Evolutionary conservation across 192 early-diverging fungal genomes (phyloP), one percentile per base, ranked within the genome.

Genomic region (Chytriomyces sp.): DNA sequence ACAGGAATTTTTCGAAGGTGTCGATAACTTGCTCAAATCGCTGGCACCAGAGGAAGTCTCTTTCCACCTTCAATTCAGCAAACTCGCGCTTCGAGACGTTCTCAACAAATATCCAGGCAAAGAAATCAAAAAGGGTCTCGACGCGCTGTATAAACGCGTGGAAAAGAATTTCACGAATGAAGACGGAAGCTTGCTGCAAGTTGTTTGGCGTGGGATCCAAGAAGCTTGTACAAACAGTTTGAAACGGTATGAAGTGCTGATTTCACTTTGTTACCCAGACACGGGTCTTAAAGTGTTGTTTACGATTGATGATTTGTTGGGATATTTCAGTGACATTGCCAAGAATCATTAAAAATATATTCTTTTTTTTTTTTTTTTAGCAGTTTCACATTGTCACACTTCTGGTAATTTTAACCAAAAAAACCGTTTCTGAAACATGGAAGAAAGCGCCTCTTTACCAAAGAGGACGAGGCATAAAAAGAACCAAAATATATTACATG

Each of bases 1-100:
- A 7, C 80, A 93, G 92, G 96, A 95, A 82, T 99, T 99, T 81
- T 99, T 99, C 78, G 96, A 98, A 66, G 95, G 94, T 4, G 92
- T 99, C 13, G 97, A 99, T 48, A 89, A 84, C 23, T 83, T 96
- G 53, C 81, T 97, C 48, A 93, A 92, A 79, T 94, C 88, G 61
- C 88, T 83, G 69, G 88, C 81, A 48, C 91, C 92, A 6, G 92
- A 93, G 50, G 94, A 96, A 82, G 89, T 97, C 23, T 82, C 85
- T 24, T 96, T 92, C 79, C 91, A 95, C 75, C 77, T 95, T 61
- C 92, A 91, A 49, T 94, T 91, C 76, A 93, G 90, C 85, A 98
- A 97, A 78, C 82, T 87, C 6, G 89, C 92, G 28, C 86, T 97
- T 28, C 92, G 92, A 53, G 96, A 96, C 77, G 91, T 97, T 6